These are phyloP conservation scores for Penicillium cosmopolitanum DNA, from an alignment of 495 filamentous ascomycete genomes.

Conservation along the genomic window DNA sequence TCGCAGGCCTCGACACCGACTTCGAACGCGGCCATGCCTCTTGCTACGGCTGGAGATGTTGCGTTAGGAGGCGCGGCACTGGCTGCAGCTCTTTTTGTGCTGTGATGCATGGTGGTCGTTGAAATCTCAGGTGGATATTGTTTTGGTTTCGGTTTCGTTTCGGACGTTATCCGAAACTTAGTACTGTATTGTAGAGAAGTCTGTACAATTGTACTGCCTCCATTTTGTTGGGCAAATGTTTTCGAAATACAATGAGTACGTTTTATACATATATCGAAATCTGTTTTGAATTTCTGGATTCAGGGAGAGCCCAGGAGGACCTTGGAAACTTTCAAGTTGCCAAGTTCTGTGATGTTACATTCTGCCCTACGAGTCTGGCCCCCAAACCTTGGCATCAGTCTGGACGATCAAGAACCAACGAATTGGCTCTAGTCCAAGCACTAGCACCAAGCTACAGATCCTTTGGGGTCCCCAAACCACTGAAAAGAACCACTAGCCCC, in stretches of 20 bases:
- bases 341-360: background rate
- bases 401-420: background rate
- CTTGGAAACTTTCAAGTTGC: background rate
- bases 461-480: background rate
- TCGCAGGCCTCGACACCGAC: conserved; percentile 9
- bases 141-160: background rate
- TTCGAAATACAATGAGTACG: too few relatives aligned
- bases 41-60: conserved; percentile 14
- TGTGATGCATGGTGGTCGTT: conserved; percentile 7
- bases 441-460: background rate
- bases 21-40: conserved; percentile 19
- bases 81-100: conserved; percentile 17
- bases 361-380: background rate
- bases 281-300: too few relatives aligned
- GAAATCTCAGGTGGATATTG: background rate
- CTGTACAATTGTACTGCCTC: too few relatives aligned
- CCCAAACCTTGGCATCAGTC: background rate
- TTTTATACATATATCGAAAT: too few relatives aligned
- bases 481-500: background rate
- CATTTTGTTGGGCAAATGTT: too few relatives aligned
- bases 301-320: too few relatives aligned
- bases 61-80: conserved; percentile 18
- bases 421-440: background rate
- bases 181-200: too few relatives aligned
- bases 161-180: too few relatives aligned